Evolutionary conservation across 495 filamentous ascomycete species (phyloP).

Genomic region (Neurospora discreta): DNA sequence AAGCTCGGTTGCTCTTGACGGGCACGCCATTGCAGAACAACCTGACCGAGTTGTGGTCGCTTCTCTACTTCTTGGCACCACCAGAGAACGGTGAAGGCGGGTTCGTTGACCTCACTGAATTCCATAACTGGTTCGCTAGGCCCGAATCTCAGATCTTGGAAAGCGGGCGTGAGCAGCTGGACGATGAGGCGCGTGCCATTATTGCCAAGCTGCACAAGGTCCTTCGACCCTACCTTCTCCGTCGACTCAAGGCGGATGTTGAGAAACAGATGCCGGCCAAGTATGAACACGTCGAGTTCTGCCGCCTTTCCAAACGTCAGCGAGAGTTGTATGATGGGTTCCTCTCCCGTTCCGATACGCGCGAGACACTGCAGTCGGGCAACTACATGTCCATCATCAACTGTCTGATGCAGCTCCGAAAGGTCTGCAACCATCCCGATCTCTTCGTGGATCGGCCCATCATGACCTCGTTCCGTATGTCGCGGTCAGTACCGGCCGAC

Average conservation of each 20-base stretch:
- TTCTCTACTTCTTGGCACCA: constrained; percentile 92
- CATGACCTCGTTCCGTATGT: constrained; percentile 92
- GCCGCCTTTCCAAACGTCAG: constrained; percentile 86
- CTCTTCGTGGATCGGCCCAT: constrained; percentile 97
- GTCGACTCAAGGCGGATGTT: constrained; percentile 90
- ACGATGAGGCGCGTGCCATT: constrained; percentile 78
- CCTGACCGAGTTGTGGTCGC: constrained; percentile 90
- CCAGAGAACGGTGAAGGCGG: constrained; percentile 76
- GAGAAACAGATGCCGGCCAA: constrained; percentile 99
- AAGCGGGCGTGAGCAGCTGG: constrained; percentile 84
- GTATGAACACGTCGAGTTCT: constrained; percentile 93
- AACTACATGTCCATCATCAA: constrained; percentile 98
- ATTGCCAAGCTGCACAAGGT: constrained; percentile 89
- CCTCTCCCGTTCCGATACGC: constrained; percentile 84
- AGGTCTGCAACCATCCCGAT: constrained; percentile 98
- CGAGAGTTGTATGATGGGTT: constrained; percentile 95
- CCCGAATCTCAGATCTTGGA: constrained; percentile 93
- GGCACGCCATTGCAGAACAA: constrained; percentile 97
- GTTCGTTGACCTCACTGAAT: constrained; percentile 83
- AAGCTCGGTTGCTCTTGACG: constrained; percentile 77
- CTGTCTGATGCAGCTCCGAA: constrained; percentile 93
- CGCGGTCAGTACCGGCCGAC: constrained; percentile 64
- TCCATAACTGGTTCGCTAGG: constrained; percentile 85
- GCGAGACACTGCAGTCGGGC: constrained; percentile 79
- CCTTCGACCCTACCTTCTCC: constrained; percentile 82